A percentile compares a stretch with the other conserved stretches of the same genome.
Evolutionary conservation across 1,284 basidiomycete species (phyloP).

Genomic region (Fomes fomentarius): DNA sequence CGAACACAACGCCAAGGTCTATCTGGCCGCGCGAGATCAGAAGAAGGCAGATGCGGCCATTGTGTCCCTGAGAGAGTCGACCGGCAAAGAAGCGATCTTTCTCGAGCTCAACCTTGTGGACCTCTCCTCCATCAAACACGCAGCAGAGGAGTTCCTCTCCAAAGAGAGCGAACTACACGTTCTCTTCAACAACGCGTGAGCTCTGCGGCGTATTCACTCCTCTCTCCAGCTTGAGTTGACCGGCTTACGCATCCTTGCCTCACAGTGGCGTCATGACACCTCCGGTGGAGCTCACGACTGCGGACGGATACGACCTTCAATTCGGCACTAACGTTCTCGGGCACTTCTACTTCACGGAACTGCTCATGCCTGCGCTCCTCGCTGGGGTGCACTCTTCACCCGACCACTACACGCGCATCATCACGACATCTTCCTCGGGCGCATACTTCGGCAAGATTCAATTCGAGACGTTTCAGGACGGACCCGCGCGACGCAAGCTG

Average conservation of each 20-base stretch:
- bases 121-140: conserved; percentile 42
- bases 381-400: too few relatives aligned
- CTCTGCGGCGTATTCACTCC: neutral
- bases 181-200: conserved; percentile 56
- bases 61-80: conserved; percentile 39
- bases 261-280: neutral
- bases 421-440: too few relatives aligned
- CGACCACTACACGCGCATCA: too few relatives aligned
- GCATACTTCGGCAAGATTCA: too few relatives aligned
- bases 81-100: conserved; percentile 42
- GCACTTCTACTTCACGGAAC: too few relatives aligned
- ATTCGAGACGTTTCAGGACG: too few relatives aligned
- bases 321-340: too few relatives aligned
- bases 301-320: too few relatives aligned
- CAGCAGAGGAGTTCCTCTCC: conserved; percentile 45
- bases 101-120: conserved; percentile 52
- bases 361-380: too few relatives aligned
- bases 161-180: conserved; percentile 52
- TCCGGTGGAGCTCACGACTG: too few relatives aligned
- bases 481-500: too few relatives aligned
- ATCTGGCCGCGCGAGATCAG: conserved; percentile 47
- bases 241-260: too few relatives aligned
- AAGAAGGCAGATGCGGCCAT: conserved; percentile 47
- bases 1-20: conserved; percentile 51
- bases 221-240: conserved; percentile 12